Evolutionary conservation across 129 eudicot genomes (phyloP), one percentile per base, ranked within the genome.

Genomic region (Tagetes erecta): DNA sequence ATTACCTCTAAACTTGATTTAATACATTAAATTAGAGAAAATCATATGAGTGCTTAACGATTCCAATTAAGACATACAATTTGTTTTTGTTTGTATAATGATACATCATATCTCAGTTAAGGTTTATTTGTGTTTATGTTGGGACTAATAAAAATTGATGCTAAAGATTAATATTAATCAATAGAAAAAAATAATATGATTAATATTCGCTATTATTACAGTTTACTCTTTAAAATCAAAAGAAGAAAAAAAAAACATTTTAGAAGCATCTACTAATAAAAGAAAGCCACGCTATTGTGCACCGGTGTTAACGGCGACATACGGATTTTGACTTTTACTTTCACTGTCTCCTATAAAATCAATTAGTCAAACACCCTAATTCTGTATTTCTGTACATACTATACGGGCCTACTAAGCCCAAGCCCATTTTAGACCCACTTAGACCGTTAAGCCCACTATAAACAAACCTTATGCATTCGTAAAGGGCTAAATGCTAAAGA

Each of bases 251-350:
- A 27, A 64, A 78, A 64, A 79, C 72, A 79, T 79, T 64, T 78
- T 68, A 79, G 78, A 64, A 79, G 73, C 78, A 71, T 72, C 82
- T 78, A 45, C 44, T 45, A 12, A 14, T 27, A 65, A 62, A 65
- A 33, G 55, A 10, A 60, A 13, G 31, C 34, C 20, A 73, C 58
- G 60, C 30, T 47, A 72, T 72, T 72, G 39, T 49, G 30, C 36
- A 41, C 34, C 13, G 38, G 64, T 3, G 8, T 9, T 70, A 31
- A 70, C 64, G 3, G 12, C 45, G 64, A 10, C 55, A 30, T 40
- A 44, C 56, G 44, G 44, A 41, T 0, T n/a, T 46, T 67, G 74
- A 69, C 47, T 0, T 50, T 39, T 55, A n/a, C 52, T 73, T 63
- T 58, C 82, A 63, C 31, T 63, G 31, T 70, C 72, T 20, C 27